A percentile compares a stretch with the other conserved stretches of the same genome.
Evolutionary conservation across 2,329 filamentous ascomycete genomes (phyloP).

Genomic region (Hypoxylon sp.): DNA sequence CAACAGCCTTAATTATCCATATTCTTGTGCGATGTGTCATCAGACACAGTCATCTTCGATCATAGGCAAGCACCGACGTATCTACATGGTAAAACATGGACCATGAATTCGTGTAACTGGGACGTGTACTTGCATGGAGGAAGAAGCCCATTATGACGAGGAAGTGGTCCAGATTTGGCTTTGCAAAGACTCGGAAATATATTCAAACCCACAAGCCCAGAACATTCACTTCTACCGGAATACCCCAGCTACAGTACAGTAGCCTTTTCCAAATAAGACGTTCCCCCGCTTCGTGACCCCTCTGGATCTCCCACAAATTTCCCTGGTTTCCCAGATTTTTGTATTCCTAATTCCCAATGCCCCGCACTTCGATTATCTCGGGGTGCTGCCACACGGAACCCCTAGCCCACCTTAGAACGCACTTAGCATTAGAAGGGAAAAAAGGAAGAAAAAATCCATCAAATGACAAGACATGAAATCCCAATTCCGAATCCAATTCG

Average conservation of each 20-base stretch:
- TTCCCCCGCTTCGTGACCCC: slow-evolving; percentile 12
- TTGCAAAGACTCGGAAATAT: slow-evolving; percentile 26
- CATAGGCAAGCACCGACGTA: slow-evolving; percentile 29
- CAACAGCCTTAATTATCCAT: slow-evolving; percentile 15
- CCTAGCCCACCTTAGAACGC: slow-evolving; percentile 22
- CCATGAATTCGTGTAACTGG: slow-evolving; percentile 29
- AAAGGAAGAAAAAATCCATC: not conserved
- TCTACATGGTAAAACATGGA: slow-evolving; percentile 20
- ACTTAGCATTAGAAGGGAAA: slow-evolving; percentile 4
- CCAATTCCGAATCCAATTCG: slow-evolving; percentile 13
- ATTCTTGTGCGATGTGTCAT: slow-evolving; percentile 22
- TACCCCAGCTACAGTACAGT: not conserved
- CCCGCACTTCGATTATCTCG: slow-evolving; percentile 40
- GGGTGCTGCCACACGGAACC: slow-evolving; percentile 34
- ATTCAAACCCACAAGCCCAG: slow-evolving; percentile 6
- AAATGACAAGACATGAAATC: not conserved
- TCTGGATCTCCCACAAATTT: slow-evolving; percentile 38
- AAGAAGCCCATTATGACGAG: slow-evolving; percentile 9
- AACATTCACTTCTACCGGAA: slow-evolving; percentile 8
- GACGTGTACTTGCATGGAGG: slow-evolving; percentile 2
- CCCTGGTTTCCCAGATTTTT: slow-evolving; percentile 40
- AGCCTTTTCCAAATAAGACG: slow-evolving; percentile 6
- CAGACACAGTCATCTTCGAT: slow-evolving; percentile 19
- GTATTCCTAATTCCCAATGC: slow-evolving; percentile 28
- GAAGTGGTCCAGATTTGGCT: not conserved